Percentiles rank a stretch among this genome's conserved stretches.
These are phyloP conservation scores for Irineochytrium annulatum DNA, from an alignment of 192 early-diverging fungal species.

Conservation along the genomic window DNA sequence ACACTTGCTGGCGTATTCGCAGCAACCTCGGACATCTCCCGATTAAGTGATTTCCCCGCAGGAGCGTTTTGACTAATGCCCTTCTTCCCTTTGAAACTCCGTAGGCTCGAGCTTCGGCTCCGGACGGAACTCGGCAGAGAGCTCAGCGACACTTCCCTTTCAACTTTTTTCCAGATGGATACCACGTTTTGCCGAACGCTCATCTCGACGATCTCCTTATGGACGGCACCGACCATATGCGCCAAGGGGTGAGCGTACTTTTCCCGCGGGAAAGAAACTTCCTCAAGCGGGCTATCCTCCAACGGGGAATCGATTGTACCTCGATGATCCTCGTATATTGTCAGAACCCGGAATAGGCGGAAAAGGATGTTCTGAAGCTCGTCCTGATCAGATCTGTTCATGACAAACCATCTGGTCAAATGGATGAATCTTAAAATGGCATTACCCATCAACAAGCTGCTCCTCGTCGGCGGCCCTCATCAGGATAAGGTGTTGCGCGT, in stretches of 20 bases:
- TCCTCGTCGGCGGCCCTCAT: conserved; percentile 46
- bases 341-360: conserved; percentile 46
- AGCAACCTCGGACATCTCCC: neutral
- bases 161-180: neutral
- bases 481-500: conserved; percentile 43
- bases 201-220: neutral
- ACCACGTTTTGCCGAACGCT: neutral
- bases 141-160: neutral
- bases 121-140: conserved; percentile 2
- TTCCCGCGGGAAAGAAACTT: neutral
- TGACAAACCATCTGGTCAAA: neutral
- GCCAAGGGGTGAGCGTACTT: neutral
- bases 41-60: neutral
- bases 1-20: neutral
- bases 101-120: conserved; percentile 4
- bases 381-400: conserved; percentile 35
- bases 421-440: neutral
- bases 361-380: conserved; percentile 33
- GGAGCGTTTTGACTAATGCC: neutral
- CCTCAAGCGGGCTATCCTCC: neutral
- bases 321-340: conserved; percentile 47
- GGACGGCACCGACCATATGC: neutral
- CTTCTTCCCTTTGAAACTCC: neutral
- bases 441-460: conserved; percentile 44
- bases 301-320: conserved; percentile 10